Percentiles rank a stretch among this genome's conserved stretches.
Conservation (phyloP, 164 flowering plant genomes). For the Chloranthus sessilifolius region DNA sequence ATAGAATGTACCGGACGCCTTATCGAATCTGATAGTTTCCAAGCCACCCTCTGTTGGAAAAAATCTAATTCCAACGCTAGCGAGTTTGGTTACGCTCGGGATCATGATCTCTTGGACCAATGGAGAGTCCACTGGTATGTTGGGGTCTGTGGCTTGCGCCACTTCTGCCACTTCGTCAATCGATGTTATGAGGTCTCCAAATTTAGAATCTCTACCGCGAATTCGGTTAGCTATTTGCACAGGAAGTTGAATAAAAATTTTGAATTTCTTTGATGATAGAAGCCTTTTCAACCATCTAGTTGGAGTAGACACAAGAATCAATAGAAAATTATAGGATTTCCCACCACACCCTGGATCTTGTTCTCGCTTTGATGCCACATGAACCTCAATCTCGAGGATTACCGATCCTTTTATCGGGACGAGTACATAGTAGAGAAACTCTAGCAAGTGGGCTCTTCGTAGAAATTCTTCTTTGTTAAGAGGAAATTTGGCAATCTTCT, state of each 20-base stretch:
- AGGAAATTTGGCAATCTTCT: conserved; percentile 2
- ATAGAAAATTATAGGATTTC: too few species aligned
- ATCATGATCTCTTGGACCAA: conserved; percentile 8
- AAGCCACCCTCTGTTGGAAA: conserved; percentile 1
- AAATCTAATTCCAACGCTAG: background rate
- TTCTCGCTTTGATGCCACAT: too few species aligned
- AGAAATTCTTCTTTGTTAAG: background rate
- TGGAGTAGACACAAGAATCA: too few species aligned
- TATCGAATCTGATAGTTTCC: conserved; percentile 5
- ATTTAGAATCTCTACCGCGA: background rate
- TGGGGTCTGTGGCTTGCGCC: too few species aligned
- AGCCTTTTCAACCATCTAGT: too few species aligned
- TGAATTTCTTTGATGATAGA: background rate
- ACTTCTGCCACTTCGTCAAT: background rate
- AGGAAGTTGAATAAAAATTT: too few species aligned
- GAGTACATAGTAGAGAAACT: conserved; percentile 22
- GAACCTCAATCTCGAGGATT: too few species aligned
- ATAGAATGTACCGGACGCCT: background rate
- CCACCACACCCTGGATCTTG: too few species aligned
- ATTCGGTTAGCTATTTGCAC: background rate
- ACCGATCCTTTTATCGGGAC: too few species aligned
- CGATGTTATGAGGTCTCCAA: background rate
- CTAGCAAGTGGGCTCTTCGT: conserved; percentile 28
- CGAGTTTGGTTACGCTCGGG: conserved; percentile 6
- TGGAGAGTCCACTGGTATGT: too few species aligned